A percentile compares a stretch with the other conserved stretches of the same genome.
phyloP scores from a whole-genome alignment of 2,329 filamentous ascomycete species.

The Fusarium sororula region DNA sequence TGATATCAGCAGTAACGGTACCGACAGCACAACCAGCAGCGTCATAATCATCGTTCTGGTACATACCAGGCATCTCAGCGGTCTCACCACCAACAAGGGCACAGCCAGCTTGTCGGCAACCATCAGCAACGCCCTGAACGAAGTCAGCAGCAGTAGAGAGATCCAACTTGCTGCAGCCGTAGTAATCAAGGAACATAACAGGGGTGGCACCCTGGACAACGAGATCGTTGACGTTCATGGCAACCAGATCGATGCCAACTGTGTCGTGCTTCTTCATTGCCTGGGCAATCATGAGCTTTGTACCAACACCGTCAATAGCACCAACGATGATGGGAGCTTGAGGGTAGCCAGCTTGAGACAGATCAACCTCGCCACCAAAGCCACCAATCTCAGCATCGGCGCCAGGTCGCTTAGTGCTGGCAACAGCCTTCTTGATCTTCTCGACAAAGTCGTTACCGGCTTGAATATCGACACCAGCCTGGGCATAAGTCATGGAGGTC shows the following conservation, averaged over 20 bases:
- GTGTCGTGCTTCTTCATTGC: slow-evolving; percentile 89
- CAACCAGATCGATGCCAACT: slow-evolving; percentile 95
- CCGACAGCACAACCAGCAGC: slow-evolving; percentile 91
- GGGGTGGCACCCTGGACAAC: slow-evolving; percentile 96
- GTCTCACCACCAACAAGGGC: slow-evolving; percentile 97
- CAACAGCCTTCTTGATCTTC: slow-evolving; percentile 90
- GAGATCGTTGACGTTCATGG: slow-evolving; percentile 99
- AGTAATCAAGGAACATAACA: slow-evolving; percentile 97
- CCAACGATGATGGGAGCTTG: slow-evolving; percentile 85
- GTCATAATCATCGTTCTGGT: slow-evolving; percentile 88
- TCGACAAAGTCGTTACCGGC: slow-evolving; percentile 93
- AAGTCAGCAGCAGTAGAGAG: slow-evolving; percentile 83
- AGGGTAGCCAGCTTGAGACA: slow-evolving; percentile 77
- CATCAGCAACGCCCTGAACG: slow-evolving; percentile 87
- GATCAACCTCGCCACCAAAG: slow-evolving; percentile 76
- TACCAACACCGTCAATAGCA: slow-evolving; percentile 95
- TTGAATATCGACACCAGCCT: slow-evolving; percentile 93
- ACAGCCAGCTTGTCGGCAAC: slow-evolving; percentile 85
- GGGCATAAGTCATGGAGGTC: slow-evolving; percentile 83
- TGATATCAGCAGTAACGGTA: slow-evolving; percentile 73
- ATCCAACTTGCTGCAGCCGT: slow-evolving; percentile 89
- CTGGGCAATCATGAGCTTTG: slow-evolving; percentile 96
- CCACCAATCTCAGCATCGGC: slow-evolving; percentile 95
- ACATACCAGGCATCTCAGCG: slow-evolving; percentile 98
- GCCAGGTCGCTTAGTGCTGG: slow-evolving; percentile 83